Evolutionary conservation across 2,329 filamentous ascomycete species (phyloP).

Genomic region (Berkeleyomyces rouxiae): DNA sequence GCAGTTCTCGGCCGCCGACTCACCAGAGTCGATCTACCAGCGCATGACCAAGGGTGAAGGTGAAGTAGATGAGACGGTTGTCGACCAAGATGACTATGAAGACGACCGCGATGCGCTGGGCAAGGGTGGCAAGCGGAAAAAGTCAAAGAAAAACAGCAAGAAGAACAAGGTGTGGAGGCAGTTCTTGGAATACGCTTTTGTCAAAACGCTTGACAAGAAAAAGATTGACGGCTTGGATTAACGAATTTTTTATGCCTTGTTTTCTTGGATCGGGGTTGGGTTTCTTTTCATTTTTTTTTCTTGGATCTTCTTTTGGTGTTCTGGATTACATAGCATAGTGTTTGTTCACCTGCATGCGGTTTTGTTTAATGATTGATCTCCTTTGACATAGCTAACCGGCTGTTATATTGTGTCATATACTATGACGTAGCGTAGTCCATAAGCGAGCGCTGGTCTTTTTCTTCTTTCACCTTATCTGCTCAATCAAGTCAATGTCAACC

Average conservation of each 20-base stretch:
- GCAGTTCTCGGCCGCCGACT: background rate
- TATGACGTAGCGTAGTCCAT: no score
- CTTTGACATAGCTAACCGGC: background rate
- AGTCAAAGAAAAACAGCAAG: slow-evolving; percentile 34
- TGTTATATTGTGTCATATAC: background rate
- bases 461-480: no score
- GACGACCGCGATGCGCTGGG: slow-evolving; percentile 19
- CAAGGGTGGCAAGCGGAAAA: slow-evolving; percentile 19
- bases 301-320: background rate
- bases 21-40: background rate
- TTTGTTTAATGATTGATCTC: background rate
- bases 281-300: background rate
- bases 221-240: slow-evolving; percentile 37
- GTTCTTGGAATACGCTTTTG: slow-evolving; percentile 65
- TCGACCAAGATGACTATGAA: slow-evolving; percentile 18
- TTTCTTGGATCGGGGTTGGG: background rate
- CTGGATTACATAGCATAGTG: background rate
- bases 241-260: background rate
- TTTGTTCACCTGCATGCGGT: background rate
- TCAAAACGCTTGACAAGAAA: slow-evolving; percentile 50
- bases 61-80: slow-evolving; percentile 14
- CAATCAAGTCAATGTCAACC: no score
- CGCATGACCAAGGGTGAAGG: slow-evolving; percentile 15
- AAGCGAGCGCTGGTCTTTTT: no score
- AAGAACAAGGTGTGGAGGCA: slow-evolving; percentile 59